Evolutionary conservation across 1,284 basidiomycete species (phyloP).

Genomic region (Moesziomyces aphidis): DNA sequence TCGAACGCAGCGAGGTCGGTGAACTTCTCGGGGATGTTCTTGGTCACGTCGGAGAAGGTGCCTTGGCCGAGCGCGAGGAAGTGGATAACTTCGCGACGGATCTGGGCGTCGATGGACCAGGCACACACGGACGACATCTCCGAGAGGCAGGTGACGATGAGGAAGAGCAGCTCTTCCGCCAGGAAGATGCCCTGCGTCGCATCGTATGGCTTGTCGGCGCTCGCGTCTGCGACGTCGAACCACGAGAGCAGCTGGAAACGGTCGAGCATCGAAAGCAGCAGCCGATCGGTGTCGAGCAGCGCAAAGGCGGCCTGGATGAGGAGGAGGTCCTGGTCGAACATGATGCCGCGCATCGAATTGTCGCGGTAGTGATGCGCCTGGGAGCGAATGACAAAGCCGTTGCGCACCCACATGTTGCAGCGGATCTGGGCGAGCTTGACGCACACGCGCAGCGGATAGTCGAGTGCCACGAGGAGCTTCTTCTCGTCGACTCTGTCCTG

Average conservation of each 20-base stretch:
- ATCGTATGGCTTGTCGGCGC: slow-evolving; percentile 72
- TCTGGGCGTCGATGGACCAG: slow-evolving; percentile 76
- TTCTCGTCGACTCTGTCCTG: slow-evolving; percentile 45
- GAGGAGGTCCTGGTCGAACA: slow-evolving; percentile 96
- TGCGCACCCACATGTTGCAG: slow-evolving; percentile 95
- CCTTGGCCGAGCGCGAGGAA: slow-evolving; percentile 88
- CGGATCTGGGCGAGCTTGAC: slow-evolving; percentile 86
- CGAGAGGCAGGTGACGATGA: slow-evolving; percentile 86
- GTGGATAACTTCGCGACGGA: slow-evolving; percentile 89
- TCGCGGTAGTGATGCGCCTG: slow-evolving; percentile 98
- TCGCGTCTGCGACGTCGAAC: slow-evolving; percentile 73
- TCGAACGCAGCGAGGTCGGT: slow-evolving; percentile 89
- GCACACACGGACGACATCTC: slow-evolving; percentile 83
- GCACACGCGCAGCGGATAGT: slow-evolving; percentile 62
- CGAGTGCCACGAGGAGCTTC: slow-evolving; percentile 51
- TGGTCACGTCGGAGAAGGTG: slow-evolving; percentile 90
- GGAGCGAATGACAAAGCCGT: slow-evolving; percentile 93
- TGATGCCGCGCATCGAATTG: slow-evolving; percentile 92
- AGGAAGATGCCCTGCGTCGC: slow-evolving; percentile 80
- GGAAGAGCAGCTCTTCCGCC: slow-evolving; percentile 91
- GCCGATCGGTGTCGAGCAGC: slow-evolving; percentile 80
- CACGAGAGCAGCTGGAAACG: slow-evolving; percentile 85
- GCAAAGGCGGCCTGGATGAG: slow-evolving; percentile 80
- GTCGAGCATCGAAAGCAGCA: slow-evolving; percentile 87
- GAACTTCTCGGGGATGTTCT: slow-evolving; percentile 88